phyloP scores from a whole-genome alignment of 2,329 filamentous ascomycete genomes.

The Claviceps sp. region DNA sequence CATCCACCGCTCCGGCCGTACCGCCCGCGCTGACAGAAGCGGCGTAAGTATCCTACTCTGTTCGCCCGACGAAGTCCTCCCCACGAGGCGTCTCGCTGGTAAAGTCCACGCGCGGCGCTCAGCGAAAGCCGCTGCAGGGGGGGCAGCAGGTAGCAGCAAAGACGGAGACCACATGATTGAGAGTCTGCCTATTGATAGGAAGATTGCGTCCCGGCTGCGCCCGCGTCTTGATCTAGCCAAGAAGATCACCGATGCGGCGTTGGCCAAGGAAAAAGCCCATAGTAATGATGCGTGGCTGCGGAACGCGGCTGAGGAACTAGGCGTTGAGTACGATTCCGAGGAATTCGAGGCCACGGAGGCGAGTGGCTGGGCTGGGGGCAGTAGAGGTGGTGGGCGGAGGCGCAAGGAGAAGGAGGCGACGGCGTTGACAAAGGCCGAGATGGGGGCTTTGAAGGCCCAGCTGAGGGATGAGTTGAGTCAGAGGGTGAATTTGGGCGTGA shows the following conservation, averaged over 20 bases:
- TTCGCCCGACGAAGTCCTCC: slow-evolving; percentile 77
- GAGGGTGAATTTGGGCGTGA: slow-evolving; percentile 77
- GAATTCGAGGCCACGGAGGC: slow-evolving; percentile 69
- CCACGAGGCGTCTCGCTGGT: slow-evolving; percentile 68
- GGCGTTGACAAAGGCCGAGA: slow-evolving; percentile 57
- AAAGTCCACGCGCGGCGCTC: slow-evolving; percentile 64
- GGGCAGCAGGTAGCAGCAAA: not conserved
- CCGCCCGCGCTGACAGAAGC: slow-evolving; percentile 64
- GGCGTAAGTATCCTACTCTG: slow-evolving; percentile 83
- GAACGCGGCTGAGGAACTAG: slow-evolving; percentile 77
- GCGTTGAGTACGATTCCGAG: slow-evolving; percentile 85
- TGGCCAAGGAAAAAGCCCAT: slow-evolving; percentile 77
- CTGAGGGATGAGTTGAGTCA: slow-evolving; percentile 56
- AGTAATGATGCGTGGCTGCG: slow-evolving; percentile 77
- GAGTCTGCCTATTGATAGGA: slow-evolving; percentile 72
- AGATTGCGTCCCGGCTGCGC: slow-evolving; percentile 62
- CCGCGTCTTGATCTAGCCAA: slow-evolving; percentile 72
- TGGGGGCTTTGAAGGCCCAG: slow-evolving; percentile 56
- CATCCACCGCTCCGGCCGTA: slow-evolving; percentile 88
- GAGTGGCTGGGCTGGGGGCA: slow-evolving; percentile 46
- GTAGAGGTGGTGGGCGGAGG: slow-evolving; percentile 60
- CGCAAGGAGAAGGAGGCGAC: slow-evolving; percentile 61
- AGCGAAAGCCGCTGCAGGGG: slow-evolving; percentile 24
- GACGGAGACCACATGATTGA: slow-evolving; percentile 50
- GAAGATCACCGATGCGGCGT: slow-evolving; percentile 64